Conservation (phyloP, 2,329 filamentous ascomycete species). For the Xylariaceae sp. region DNA sequence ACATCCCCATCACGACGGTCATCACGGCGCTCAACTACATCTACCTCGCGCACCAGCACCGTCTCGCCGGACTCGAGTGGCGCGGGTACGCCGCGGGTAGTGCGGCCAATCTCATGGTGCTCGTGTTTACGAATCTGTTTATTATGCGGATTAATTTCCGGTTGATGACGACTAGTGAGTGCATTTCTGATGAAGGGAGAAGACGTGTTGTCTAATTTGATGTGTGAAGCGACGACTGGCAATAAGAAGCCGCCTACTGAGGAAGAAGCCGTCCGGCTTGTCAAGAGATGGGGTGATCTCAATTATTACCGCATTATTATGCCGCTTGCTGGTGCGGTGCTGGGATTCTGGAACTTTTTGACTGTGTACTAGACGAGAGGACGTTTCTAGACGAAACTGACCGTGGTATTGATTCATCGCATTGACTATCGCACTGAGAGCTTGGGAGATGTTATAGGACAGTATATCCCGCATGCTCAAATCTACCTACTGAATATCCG, state of each 20-base stretch:
- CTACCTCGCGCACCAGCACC: slow-evolving; percentile 22
- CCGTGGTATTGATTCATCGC: too few relatives aligned
- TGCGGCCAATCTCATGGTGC: slow-evolving; percentile 22
- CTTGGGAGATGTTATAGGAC: too few relatives aligned
- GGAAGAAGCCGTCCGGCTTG: slow-evolving; percentile 16
- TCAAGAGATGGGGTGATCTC: slow-evolving; percentile 22
- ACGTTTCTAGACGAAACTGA: too few relatives aligned
- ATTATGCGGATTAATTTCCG: slow-evolving; percentile 21
- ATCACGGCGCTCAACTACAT: slow-evolving; percentile 23
- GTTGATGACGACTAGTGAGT: slow-evolving; percentile 16
- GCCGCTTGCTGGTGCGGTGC: slow-evolving; percentile 20
- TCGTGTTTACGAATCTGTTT: slow-evolving; percentile 23
- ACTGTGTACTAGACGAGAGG: slow-evolving; percentile 8
- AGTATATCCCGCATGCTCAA: too few relatives aligned
- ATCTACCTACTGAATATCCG: too few relatives aligned
- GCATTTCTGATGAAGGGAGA: too few relatives aligned
- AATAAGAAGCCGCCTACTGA: slow-evolving; percentile 13
- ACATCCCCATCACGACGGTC: slow-evolving; percentile 22
- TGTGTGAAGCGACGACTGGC: neutral
- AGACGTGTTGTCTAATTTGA: too few relatives aligned
- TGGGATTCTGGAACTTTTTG: slow-evolving; percentile 27
- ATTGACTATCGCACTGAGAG: too few relatives aligned
- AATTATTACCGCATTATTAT: slow-evolving; percentile 23
- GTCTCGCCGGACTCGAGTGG: slow-evolving; percentile 20
- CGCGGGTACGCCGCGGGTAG: slow-evolving; percentile 24